Percentiles rank a stretch among this genome's conserved stretches.
phyloP scores from a whole-genome alignment of 2,329 filamentous ascomycete genomes.

The Pyrenophora tritici-repentis region DNA sequence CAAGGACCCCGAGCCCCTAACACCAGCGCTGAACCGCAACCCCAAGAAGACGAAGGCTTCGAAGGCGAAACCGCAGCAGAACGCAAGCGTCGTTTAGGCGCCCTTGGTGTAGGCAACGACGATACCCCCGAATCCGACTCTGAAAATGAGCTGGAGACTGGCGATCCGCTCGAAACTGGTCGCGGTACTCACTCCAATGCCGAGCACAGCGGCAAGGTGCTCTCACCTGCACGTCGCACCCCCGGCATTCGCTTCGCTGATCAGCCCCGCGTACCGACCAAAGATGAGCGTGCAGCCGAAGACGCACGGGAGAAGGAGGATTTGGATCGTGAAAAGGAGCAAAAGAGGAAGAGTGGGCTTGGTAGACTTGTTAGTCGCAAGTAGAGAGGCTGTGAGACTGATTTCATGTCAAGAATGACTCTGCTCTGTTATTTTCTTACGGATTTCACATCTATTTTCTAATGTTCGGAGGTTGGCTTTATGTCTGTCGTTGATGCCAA shows the following conservation, averaged over 20 bases:
- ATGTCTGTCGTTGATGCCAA: background rate
- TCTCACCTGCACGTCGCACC: slow-evolving; percentile 36
- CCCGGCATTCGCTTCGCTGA: slow-evolving; percentile 68
- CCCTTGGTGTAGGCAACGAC: slow-evolving; percentile 62
- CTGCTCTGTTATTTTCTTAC: background rate
- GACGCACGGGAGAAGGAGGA: slow-evolving; percentile 32
- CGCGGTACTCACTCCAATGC: slow-evolving; percentile 33
- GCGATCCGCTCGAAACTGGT: slow-evolving; percentile 43
- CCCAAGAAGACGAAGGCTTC: slow-evolving; percentile 29
- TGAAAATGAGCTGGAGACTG: slow-evolving; percentile 38
- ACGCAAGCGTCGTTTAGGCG: slow-evolving; percentile 72
- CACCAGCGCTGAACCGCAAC: slow-evolving; percentile 7
- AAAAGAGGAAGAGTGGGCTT: slow-evolving; percentile 24
- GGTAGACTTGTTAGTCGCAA: slow-evolving; percentile 26
- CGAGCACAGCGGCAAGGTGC: slow-evolving; percentile 10
- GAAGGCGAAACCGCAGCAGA: slow-evolving; percentile 74
- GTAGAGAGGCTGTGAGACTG: background rate
- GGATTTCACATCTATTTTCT: background rate
- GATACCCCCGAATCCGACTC: slow-evolving; percentile 37
- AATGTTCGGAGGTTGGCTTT: background rate
- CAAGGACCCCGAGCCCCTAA: slow-evolving; percentile 16
- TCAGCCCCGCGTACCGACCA: slow-evolving; percentile 41
- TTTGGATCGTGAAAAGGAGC: slow-evolving; percentile 17
- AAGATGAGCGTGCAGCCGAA: slow-evolving; percentile 38
- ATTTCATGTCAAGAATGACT: background rate